These are phyloP conservation scores for Colletotrichum cereale DNA, from an alignment of 2,329 filamentous ascomycete species.

Conservation along the genomic window DNA sequence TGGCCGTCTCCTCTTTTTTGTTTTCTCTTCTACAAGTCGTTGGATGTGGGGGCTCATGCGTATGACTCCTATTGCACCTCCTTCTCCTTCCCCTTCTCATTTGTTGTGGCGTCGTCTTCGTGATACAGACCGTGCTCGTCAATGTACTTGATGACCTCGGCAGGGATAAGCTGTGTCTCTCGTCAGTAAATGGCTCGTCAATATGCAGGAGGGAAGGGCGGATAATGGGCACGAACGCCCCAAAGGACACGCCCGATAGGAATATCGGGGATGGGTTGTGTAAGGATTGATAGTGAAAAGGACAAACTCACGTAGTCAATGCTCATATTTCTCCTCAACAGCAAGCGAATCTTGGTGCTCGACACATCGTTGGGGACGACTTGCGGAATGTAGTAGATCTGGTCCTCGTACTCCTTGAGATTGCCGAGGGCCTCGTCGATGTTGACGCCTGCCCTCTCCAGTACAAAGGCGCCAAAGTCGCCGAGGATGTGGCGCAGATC, in stretches of 20 bases:
- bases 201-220: background rate
- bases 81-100: constrained; percentile 36
- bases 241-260: background rate
- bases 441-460: constrained; percentile 90
- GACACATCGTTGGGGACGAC: constrained; percentile 86
- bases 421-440: constrained; percentile 89
- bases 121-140: constrained; percentile 75
- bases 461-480: constrained; percentile 84
- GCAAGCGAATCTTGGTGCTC: constrained; percentile 44
- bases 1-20: constrained; percentile 11
- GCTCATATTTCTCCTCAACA: constrained; percentile 42
- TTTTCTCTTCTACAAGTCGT: constrained; percentile 10
- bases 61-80: constrained; percentile 23
- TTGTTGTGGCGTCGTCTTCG: constrained; percentile 51
- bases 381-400: constrained; percentile 89
- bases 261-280: background rate
- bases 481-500: constrained; percentile 92
- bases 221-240: background rate
- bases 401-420: constrained; percentile 84
- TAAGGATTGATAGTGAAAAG: background rate
- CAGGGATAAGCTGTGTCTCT: constrained; percentile 84
- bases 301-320: constrained; percentile 38
- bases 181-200: constrained; percentile 61
- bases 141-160: constrained; percentile 81
- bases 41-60: background rate